Base-by-base conservation (phyloP, 805 yeast species). In the Saturnispora ahearnii region DNA sequence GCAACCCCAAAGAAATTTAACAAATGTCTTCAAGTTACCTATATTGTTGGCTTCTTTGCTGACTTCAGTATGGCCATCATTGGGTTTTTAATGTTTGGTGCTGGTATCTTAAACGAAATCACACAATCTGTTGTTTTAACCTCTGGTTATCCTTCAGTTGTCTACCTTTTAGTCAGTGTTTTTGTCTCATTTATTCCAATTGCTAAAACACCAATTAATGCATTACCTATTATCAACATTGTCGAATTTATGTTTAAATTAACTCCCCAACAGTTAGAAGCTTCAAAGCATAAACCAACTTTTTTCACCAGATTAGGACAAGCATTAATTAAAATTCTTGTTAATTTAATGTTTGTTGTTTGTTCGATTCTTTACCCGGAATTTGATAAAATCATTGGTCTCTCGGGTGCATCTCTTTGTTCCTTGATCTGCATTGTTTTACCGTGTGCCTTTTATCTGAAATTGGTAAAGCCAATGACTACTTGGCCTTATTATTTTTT, bases 171-270 rank as follows among this genome's bases (percentile, higher is more conserved):
- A 36, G 73, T 87, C 43, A 81, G 91, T 46, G 71, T 76, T 0
- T 71, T 86, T 50, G 85, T 88, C 68, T 82, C 95, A 15, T 62
- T 86, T 44, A 81, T 89, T 18, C 96, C 96, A 2, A 68, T 88
- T 34, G 89, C 96, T 3, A 89, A 89, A 60, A 81, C 91, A 0
- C 96, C 96, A 4, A 73, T 88, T 51, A 85, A 84, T 63, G 91
- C 95, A 7, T 75, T 87, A 59, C 96, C 96, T 0, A 84, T 89
- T 43, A 81, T 87, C 34, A 74, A 87, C n/a, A 83, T 89, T 2
- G 61, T 86, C 31, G 96, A 87, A 58, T 71, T 65, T 48, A 53
- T 63, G 58, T 54, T 59, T 44, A 67, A 63, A 13, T 49, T 66
- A 6, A 61, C 68, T 1, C 55, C 58, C 11, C 66, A 62, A 48